These are phyloP conservation scores for Globisporangium spiculum DNA, from an alignment of 352 stramenopile genomes.

Conservation along the genomic window DNA sequence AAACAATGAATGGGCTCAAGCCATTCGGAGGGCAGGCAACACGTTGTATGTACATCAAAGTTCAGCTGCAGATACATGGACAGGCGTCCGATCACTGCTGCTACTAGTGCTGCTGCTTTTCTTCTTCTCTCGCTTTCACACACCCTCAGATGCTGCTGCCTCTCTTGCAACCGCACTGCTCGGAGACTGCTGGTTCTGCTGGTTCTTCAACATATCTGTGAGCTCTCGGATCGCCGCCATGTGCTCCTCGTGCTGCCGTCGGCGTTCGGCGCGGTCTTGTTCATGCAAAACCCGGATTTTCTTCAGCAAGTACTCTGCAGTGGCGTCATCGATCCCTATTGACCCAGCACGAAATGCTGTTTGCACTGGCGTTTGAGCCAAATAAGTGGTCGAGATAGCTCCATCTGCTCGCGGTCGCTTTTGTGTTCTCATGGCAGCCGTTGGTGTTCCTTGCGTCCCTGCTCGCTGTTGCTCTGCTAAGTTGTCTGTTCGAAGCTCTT, in stretches of 20 bases:
- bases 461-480: neutral
- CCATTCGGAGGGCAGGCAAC: too few species aligned
- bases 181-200: neutral
- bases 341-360: neutral
- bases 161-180: neutral
- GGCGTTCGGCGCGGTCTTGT: conserved; percentile 43
- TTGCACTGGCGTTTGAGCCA: neutral
- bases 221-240: conserved; percentile 52
- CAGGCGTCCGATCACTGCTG: neutral
- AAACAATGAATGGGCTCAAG: too few species aligned
- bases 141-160: neutral
- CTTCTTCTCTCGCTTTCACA: conserved; percentile 1
- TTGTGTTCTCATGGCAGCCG: neutral
- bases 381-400: too few species aligned
- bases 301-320: conserved; percentile 22
- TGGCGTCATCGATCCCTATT: conserved; percentile 11
- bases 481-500: neutral
- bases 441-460: neutral
- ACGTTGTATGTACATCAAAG: neutral
- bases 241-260: conserved; percentile 54
- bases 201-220: conserved; percentile 21
- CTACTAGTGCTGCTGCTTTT: neutral
- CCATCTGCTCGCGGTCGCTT: conserved; percentile 7
- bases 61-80: neutral
- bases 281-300: conserved; percentile 33